A percentile compares a stretch with the other conserved stretches of the same genome.
Evolutionary conservation across 176 grass and related monocot genomes (phyloP).

Genomic region (bread wheat (Triticum aestivum)): DNA sequence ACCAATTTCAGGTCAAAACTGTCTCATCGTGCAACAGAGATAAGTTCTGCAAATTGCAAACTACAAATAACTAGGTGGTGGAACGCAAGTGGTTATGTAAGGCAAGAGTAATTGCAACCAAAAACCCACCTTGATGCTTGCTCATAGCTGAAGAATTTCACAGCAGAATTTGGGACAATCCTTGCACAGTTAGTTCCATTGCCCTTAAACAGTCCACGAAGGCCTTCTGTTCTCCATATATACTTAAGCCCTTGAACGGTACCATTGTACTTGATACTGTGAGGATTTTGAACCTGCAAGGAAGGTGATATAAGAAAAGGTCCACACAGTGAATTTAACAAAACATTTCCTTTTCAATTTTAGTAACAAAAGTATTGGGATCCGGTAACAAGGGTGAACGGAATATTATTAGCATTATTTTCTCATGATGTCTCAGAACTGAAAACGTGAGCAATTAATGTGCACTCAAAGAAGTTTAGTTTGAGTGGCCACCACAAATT

Average conservation of each 20-base stretch:
- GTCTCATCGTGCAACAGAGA: constrained; percentile 4
- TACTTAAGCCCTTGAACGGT: constrained; percentile 96
- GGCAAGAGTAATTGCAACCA: background rate
- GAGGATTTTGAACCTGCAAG: constrained; percentile 92
- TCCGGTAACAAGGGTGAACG: background rate
- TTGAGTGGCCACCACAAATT: background rate
- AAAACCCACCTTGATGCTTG: constrained; percentile 77
- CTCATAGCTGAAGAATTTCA: constrained; percentile 99
- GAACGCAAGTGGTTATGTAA: background rate
- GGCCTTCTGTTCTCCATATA: constrained; percentile 91
- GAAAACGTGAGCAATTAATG: background rate
- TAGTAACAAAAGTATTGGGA: background rate
- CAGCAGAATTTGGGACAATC: constrained; percentile 96
- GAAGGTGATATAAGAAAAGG: constrained; percentile 5
- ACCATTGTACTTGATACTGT: constrained; percentile 97
- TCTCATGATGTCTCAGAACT: background rate
- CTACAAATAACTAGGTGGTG: constrained; percentile 29
- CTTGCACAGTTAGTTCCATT: constrained; percentile 98
- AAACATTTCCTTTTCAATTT: background rate
- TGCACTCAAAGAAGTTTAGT: background rate
- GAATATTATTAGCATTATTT: background rate
- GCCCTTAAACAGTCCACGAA: constrained; percentile 94
- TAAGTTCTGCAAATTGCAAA: constrained; percentile 23
- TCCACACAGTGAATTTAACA: background rate
- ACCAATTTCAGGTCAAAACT: constrained; percentile 39